These are phyloP conservation scores for Wilhelminamyces savonicus DNA, from an alignment of 805 yeast genomes.

Conservation along the genomic window DNA sequence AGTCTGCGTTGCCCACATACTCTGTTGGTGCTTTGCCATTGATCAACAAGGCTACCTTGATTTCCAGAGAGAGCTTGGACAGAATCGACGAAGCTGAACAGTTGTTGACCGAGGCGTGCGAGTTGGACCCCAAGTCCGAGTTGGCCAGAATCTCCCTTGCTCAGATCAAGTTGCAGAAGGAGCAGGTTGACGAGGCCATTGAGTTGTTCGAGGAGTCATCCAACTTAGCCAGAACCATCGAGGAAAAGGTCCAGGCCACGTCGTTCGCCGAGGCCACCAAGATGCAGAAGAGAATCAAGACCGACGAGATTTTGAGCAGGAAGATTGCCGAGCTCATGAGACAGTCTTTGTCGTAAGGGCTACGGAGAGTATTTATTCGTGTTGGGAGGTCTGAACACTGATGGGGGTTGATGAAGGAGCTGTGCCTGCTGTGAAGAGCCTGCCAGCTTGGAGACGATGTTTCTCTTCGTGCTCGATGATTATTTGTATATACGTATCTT, in stretches of 20 bases:
- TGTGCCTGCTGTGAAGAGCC: too few relatives aligned
- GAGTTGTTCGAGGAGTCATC: constrained; percentile 77
- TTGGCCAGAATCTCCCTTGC: constrained; percentile 88
- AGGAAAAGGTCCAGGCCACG: constrained; percentile 85
- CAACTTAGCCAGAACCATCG: constrained; percentile 71
- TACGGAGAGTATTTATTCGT: too few relatives aligned
- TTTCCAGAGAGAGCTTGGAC: constrained; percentile 50
- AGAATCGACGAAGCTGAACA: constrained; percentile 50
- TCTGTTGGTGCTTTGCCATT: constrained; percentile 86
- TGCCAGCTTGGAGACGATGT: too few relatives aligned
- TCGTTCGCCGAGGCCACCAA: constrained; percentile 90
- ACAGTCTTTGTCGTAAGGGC: too few relatives aligned
- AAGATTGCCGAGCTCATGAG: constrained; percentile 56
- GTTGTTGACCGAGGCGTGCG: constrained; percentile 67
- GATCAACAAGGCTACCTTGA: constrained; percentile 78
- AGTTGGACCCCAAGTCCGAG: constrained; percentile 83
- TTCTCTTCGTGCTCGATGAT: too few relatives aligned
- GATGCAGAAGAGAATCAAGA: constrained; percentile 73
- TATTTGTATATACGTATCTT: too few relatives aligned
- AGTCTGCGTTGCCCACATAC: constrained; percentile 58
- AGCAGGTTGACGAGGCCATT: constrained; percentile 77
- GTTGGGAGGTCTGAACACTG: too few relatives aligned
- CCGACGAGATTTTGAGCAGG: constrained; percentile 57
- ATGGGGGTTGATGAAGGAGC: too few relatives aligned
- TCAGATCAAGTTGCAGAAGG: constrained; percentile 80